Conservation (phyloP, 495 filamentous ascomycete species). For the Aspergillus funiculosus region DNA sequence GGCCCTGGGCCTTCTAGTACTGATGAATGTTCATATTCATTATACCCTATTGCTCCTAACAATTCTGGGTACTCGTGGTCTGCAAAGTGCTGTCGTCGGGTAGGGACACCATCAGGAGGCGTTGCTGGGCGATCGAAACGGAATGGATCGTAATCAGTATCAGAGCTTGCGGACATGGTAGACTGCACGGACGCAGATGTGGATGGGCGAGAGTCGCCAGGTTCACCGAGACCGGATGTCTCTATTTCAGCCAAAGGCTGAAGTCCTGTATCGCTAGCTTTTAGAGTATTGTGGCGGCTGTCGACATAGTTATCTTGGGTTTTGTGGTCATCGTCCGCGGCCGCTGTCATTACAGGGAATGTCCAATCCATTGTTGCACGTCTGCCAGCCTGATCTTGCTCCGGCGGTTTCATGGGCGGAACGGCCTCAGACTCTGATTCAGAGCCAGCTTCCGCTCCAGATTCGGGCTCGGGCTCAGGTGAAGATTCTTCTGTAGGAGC, state of each 20-base stretch:
- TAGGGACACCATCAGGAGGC: conserved; percentile 14
- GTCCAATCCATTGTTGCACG: conserved; percentile 37
- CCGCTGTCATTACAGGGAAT: conserved; percentile 39
- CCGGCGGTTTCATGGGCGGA: not conserved
- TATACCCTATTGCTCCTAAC: conserved; percentile 15
- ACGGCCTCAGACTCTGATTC: conserved; percentile 10
- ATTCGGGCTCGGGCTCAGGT: conserved; percentile 1
- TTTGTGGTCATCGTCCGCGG: conserved; percentile 13
- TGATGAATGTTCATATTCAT: conserved; percentile 22
- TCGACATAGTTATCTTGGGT: conserved; percentile 15
- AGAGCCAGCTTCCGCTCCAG: conserved; percentile 2
- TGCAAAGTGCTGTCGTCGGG: conserved; percentile 19
- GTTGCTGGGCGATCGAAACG: conserved; percentile 38
- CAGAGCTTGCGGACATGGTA: conserved; percentile 26
- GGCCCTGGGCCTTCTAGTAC: conserved; percentile 40
- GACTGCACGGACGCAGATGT: conserved; percentile 37
- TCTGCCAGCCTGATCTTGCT: conserved; percentile 8
- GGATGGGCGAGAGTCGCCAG: conserved; percentile 33
- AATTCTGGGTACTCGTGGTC: conserved; percentile 25
- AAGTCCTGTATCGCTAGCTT: conserved; percentile 24
- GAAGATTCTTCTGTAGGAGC: conserved; percentile 21
- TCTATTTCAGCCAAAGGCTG: conserved; percentile 16
- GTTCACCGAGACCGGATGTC: conserved; percentile 20
- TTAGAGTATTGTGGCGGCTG: conserved; percentile 34
- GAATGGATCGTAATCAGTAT: conserved; percentile 44